Percentiles rank a stretch among this genome's conserved stretches.
Conservation (phyloP, 73 alveolate species). For the Symbiodinium natans region DNA sequence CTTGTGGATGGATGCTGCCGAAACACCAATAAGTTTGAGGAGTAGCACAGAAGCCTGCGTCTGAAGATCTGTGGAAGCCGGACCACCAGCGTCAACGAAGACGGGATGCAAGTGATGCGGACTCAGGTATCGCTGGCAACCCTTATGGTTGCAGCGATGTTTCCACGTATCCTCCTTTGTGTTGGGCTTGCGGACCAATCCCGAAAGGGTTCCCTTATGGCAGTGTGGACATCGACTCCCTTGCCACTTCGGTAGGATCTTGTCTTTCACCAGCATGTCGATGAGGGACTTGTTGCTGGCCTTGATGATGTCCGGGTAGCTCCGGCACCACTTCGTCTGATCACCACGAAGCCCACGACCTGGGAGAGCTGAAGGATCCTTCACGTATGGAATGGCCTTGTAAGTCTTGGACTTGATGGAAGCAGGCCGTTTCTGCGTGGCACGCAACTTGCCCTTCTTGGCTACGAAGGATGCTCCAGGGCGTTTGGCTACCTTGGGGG, state of each 20-base stretch:
- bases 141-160: not conserved
- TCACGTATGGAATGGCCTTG: not conserved
- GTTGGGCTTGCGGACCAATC: too few relatives aligned
- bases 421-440: not conserved
- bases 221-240: too few relatives aligned
- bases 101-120: slow-evolving; percentile 22
- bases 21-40: not conserved
- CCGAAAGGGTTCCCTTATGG: too few relatives aligned
- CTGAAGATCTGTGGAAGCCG: not conserved
- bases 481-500: too few relatives aligned
- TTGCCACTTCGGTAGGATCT: too few relatives aligned
- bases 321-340: too few relatives aligned
- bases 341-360: too few relatives aligned
- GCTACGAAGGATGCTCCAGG: not conserved
- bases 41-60: not conserved
- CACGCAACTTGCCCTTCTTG: not conserved
- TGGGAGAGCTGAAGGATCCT: not conserved
- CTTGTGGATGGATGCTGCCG: not conserved
- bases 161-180: not conserved
- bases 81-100: not conserved
- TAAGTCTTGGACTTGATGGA: not conserved
- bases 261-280: too few relatives aligned
- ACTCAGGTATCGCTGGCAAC: not conserved
- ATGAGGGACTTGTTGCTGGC: too few relatives aligned
- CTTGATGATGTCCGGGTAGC: too few relatives aligned